Evolutionary conservation across 2,329 filamentous ascomycete species (phyloP).

Genomic region (Ophiocordyceps camponoti-saundersi): DNA sequence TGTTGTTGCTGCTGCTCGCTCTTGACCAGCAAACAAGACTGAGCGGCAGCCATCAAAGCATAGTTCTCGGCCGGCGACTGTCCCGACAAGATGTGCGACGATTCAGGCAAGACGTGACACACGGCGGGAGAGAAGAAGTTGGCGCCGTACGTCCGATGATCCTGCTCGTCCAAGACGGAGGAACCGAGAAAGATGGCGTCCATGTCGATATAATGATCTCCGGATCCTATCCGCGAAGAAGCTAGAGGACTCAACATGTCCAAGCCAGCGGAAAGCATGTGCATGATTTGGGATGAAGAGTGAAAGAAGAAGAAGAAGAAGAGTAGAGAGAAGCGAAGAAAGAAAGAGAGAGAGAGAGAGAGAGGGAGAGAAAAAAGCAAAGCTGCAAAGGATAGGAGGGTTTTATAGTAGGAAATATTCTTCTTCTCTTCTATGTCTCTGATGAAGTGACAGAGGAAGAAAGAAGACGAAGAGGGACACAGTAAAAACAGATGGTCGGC

Average conservation of each 20-base stretch:
- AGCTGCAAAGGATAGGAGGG: too few species aligned
- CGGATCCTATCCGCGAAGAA: constrained; percentile 7
- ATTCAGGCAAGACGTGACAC: too few species aligned
- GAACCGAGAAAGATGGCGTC: constrained; percentile 9
- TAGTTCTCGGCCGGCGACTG: neutral
- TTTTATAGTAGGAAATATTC: too few species aligned
- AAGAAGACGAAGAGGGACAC: neutral
- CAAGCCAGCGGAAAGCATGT: constrained; percentile 9
- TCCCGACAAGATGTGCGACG: too few species aligned
- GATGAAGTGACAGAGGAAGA: neutral
- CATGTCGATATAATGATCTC: constrained; percentile 11
- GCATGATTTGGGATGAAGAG: neutral
- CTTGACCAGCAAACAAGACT: constrained; percentile 3
- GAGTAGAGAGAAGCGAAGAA: neutral
- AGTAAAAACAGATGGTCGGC: neutral
- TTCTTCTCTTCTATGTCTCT: too few species aligned
- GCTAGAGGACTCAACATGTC: constrained; percentile 16
- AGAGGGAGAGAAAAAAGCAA: neutral
- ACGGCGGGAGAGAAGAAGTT: constrained; percentile 6
- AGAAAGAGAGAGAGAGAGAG: neutral
- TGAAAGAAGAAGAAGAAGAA: neutral
- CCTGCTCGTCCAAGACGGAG: constrained; percentile 6
- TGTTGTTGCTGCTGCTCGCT: constrained; percentile 6
- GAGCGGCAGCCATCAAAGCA: neutral
- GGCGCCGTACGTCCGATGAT: constrained; percentile 7